A percentile compares a stretch with the other conserved stretches of the same genome.
Conservation (phyloP, 2,329 filamentous ascomycete genomes). For the Pestalotiopsis sp. region DNA sequence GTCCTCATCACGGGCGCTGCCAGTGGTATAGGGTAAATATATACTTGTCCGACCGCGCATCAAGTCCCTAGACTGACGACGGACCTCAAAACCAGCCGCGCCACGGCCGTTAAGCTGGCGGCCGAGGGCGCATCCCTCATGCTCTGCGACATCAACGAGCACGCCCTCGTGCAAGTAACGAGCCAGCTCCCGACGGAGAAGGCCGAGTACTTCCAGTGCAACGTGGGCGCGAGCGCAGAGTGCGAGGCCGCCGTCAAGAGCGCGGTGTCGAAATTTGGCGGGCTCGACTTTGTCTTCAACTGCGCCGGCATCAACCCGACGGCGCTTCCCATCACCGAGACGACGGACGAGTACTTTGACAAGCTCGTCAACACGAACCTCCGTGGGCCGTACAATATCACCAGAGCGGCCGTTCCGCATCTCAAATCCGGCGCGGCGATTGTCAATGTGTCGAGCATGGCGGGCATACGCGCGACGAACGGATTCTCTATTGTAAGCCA, state of each 20-base stretch:
- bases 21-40: slow-evolving; percentile 18
- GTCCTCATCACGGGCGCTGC: slow-evolving; percentile 17
- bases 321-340: slow-evolving; percentile 38
- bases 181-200: neutral
- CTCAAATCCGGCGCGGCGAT: slow-evolving; percentile 34
- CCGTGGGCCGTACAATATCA: slow-evolving; percentile 47
- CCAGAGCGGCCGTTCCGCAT: slow-evolving; percentile 43
- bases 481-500: slow-evolving; percentile 19
- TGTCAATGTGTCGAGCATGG: slow-evolving; percentile 41
- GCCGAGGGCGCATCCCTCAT: slow-evolving; percentile 27
- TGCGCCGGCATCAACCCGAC: slow-evolving; percentile 53
- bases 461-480: slow-evolving; percentile 29
- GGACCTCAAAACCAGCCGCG: slow-evolving; percentile 15
- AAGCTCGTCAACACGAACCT: slow-evolving; percentile 48
- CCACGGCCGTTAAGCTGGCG: slow-evolving; percentile 29
- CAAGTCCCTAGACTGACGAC: neutral
- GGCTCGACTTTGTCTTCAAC: slow-evolving; percentile 41
- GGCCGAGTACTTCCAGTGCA: neutral
- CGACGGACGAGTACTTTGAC: slow-evolving; percentile 49
- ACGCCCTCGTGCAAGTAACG: slow-evolving; percentile 17
- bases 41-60: neutral
- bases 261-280: slow-evolving; percentile 20
- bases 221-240: slow-evolving; percentile 25
- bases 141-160: slow-evolving; percentile 30
- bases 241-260: neutral